phyloP scores from a whole-genome alignment of 345 rosid genomes.

The Moricandia arvensis region DNA sequence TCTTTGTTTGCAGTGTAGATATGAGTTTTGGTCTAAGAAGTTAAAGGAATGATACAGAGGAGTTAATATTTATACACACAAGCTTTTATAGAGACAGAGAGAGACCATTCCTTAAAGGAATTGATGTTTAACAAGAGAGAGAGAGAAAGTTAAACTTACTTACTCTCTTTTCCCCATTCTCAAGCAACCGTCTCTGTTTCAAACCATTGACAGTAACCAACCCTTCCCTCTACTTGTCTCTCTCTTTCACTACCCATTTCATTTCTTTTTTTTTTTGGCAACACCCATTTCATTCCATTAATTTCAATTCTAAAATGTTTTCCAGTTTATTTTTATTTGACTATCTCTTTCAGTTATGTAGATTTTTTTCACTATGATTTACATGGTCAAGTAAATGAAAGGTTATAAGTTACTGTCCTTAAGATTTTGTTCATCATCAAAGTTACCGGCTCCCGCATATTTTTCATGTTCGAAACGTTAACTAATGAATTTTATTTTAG shows the following conservation, averaged over 20 bases:
- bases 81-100: slow-evolving; percentile 28
- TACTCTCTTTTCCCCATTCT: slow-evolving; percentile 46
- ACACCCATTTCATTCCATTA: slow-evolving; percentile 14
- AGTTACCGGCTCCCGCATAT: background rate
- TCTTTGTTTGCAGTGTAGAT: slow-evolving; percentile 3
- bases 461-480: slow-evolving; percentile 4
- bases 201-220: slow-evolving; percentile 46
- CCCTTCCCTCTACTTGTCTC: slow-evolving; percentile 46
- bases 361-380: background rate
- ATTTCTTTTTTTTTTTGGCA: too few relatives aligned
- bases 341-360: background rate
- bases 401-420: background rate
- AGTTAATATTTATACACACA: slow-evolving; percentile 16
- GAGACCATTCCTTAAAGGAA: slow-evolving; percentile 59
- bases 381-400: background rate
- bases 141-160: slow-evolving; percentile 34
- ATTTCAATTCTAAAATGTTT: slow-evolving; percentile 28
- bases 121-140: slow-evolving; percentile 45
- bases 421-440: background rate
- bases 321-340: background rate
- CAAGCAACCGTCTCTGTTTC: slow-evolving; percentile 54
- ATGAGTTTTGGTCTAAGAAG: slow-evolving; percentile 15
- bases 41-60: slow-evolving; percentile 18
- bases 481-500: background rate
- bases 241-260: slow-evolving; percentile 18